These are phyloP conservation scores for Microsporum audouinii DNA, from an alignment of 2,329 filamentous ascomycete genomes.

Conservation along the genomic window DNA sequence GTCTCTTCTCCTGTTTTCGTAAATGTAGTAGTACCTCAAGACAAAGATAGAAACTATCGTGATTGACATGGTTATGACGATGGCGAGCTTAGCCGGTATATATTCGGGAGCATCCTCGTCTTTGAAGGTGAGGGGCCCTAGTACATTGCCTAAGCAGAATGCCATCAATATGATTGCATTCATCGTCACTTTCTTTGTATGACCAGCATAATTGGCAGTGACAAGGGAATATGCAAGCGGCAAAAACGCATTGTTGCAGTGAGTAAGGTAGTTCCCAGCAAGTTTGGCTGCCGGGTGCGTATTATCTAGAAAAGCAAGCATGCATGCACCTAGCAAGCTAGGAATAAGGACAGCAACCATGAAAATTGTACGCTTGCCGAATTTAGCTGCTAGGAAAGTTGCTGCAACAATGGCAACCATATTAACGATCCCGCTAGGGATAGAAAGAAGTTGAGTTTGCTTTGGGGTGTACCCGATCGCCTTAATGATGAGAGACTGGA, in stretches of 20 bases:
- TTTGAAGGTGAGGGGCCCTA: conserved; percentile 56
- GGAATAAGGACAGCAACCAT: conserved; percentile 59
- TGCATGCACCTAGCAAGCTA: conserved; percentile 55
- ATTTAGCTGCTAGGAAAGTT: conserved; percentile 31
- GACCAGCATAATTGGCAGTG: conserved; percentile 57
- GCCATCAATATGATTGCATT: conserved; percentile 60
- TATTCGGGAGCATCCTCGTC: conserved; percentile 51
- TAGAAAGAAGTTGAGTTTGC: conserved; percentile 58
- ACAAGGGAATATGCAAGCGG: conserved; percentile 57
- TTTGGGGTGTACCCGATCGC: conserved; percentile 54
- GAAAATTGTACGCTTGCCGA: conserved; percentile 54
- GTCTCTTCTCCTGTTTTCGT: conserved; percentile 50
- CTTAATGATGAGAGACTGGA: conserved; percentile 63
- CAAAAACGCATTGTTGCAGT: conserved; percentile 67
- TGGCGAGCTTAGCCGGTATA: conserved; percentile 57
- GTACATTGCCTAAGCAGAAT: conserved; percentile 58
- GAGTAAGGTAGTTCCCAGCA: conserved; percentile 64
- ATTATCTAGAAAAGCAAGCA: conserved; percentile 54
- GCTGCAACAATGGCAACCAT: background rate
- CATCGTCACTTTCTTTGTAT: conserved; percentile 60
- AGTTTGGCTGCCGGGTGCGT: conserved; percentile 47
- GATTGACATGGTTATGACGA: conserved; percentile 58
- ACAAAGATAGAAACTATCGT: conserved; percentile 44
- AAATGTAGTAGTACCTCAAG: conserved; percentile 47
- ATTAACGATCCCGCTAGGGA: background rate